These are phyloP conservation scores for Solanum sitiens DNA, from an alignment of 257 asterid species.

Conservation along the genomic window DNA sequence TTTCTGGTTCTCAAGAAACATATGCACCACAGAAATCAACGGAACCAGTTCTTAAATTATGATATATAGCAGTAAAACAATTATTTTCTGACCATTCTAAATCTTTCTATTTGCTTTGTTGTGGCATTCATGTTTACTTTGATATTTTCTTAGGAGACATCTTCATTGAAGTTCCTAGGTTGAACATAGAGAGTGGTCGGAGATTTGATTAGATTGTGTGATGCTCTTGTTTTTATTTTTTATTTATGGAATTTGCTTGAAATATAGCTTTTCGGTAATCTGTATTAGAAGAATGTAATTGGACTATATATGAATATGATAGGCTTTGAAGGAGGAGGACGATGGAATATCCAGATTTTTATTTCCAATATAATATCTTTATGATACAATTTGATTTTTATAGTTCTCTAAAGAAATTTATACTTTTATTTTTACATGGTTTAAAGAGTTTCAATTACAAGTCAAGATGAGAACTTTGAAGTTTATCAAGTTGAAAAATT, in stretches of 20 bases:
- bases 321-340: not conserved
- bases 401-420: not conserved
- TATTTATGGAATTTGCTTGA: not conserved
- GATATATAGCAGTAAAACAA: too few species aligned
- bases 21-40: too few species aligned
- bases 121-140: too few species aligned
- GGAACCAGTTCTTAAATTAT: too few species aligned
- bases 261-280: not conserved
- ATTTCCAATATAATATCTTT: not conserved
- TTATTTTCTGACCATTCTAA: too few species aligned
- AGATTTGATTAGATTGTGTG: slow-evolving; percentile 23
- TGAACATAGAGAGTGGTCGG: not conserved
- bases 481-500: not conserved
- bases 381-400: not conserved
- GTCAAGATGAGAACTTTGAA: not conserved
- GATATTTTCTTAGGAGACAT: too few species aligned
- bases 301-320: not conserved
- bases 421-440: not conserved
- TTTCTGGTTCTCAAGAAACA: too few species aligned
- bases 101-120: too few species aligned
- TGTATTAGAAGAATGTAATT: not conserved
- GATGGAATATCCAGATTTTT: not conserved
- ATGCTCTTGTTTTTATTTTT: too few species aligned
- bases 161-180: too few species aligned
- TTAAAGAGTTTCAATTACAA: not conserved